Base-by-base conservation (phyloP, 106 monocot genomes). In the Phalaenopsis aphrodite region DNA sequence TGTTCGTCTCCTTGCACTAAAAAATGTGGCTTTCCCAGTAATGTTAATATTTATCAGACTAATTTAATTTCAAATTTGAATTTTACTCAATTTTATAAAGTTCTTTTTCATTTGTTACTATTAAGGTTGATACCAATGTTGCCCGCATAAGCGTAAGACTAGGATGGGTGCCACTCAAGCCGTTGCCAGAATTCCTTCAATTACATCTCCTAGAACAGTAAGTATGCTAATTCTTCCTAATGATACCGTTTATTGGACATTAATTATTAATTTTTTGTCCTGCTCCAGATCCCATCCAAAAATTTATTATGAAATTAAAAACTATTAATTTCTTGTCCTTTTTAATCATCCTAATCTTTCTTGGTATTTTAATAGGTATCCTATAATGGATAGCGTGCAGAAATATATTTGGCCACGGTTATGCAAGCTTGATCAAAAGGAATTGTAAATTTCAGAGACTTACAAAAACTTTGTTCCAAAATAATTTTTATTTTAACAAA, bases 161-260 rank as follows among this genome's bases (percentile, higher is more conserved):
- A 55, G 95, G 95, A 81, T 95, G 92, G 95, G 95, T 95, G 45
- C 95, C 95, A 72, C 85, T 95, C 46, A 85, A 92, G 71, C 92
- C 95, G 14, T 85, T 95, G 46, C 95, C 95, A 5, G 95, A 90
- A 75, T 87, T 84, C 36, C 78, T 95, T 79, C 90, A 95, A 77
- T 55, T 95, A 67, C 92, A 95, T 85, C 95, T 95, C 49, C 56
- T 95, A 55, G 95, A 95, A 56, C 75, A 85, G 95, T 95, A 87
- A 89, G 88, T 64, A 45, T 57, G 15, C 58, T 39, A 39, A 14
- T 24, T 10, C 21, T 23, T 65, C 64, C 24, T 65, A 65, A 65
- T 65, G 64, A 65, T 24, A 65, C 14, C 10, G 6, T 65, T 65
- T 65, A 24, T 65, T 65, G 64, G 23, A 65, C n/a, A 65, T 65